phyloP scores from a whole-genome alignment of 306 rosid species.

The Vigna angularis region DNA sequence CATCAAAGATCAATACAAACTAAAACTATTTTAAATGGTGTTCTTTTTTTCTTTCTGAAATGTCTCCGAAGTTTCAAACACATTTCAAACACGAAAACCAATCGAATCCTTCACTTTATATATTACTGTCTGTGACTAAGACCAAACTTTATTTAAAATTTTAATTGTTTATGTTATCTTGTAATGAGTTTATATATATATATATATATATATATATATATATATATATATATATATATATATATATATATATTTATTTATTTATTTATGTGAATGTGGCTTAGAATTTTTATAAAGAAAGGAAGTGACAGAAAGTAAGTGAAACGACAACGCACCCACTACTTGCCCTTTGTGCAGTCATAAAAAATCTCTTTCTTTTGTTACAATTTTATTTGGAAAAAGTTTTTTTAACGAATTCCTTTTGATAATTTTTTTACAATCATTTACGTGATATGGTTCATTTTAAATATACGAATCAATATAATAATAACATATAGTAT shows the following conservation, averaged over 20 bases:
- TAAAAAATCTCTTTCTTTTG: neutral
- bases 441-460: rapidly evolving
- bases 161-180: neutral
- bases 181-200: neutral
- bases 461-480: no score
- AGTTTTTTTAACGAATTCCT: no score
- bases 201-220: no score
- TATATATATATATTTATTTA: no score
- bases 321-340: neutral
- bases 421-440: no score
- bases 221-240: no score
- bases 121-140: neutral
- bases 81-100: neutral
- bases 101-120: neutral
- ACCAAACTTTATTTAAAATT: neutral
- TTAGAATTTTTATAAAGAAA: neutral
- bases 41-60: no score
- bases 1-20: no score
- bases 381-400: neutral
- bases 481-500: no score
- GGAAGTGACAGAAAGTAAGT: neutral
- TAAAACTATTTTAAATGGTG: no score
- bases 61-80: no score
- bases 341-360: neutral
- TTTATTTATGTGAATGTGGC: neutral